Base-by-base conservation (phyloP, 805 yeast species). In the Wickerhamiella allomyrinae region DNA sequence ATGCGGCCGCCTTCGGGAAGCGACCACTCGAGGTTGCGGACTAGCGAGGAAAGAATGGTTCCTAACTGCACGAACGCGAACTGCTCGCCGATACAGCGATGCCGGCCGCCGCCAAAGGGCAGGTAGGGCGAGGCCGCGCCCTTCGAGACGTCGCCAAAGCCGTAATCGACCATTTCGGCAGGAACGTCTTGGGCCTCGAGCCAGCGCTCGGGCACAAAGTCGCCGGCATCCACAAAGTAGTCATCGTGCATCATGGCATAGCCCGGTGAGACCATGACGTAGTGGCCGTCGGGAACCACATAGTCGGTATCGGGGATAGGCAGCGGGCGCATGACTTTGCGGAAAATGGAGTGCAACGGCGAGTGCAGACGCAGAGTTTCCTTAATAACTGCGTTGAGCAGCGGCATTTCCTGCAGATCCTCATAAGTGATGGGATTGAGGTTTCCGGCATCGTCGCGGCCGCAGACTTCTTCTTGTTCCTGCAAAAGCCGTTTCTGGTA, bases 51-150 rank as follows among this genome's bases (percentile, higher is more conserved):
- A 57, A 91, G 67, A 46, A 91, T 69, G 39, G 91, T 77, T 39
- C 95, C 95, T 50, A 91, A 73, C 69, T 91, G 98, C 51, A 79
- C 77, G 62, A 78, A 84, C 20, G 98, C 98, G 66, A 91, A 91
- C 61, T 89, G 97, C 66, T 91, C 98, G 60, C 98, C 98, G 57
- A 91, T 89, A 67, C 98, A 91, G 68, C 98, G 81, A 63, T 91
- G 98, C 72, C 98, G 82, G 52, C 98, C 98, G 63, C 97, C 98
- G 54, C 98, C 98, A 57, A 91, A 91, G 43, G 98, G 98, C 60
- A 91, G 74, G 66, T 85, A 91, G 45, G 97, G 95, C 34, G 95
- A 84, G 23, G 83, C 69, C 41, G 89, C 97, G 66, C 97, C 98
- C 67, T 91, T 91, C 37, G 94, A 77, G 49, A 91, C 83, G 46